Conservation (phyloP, 179 eudicot genomes). For the Drosera spatulata region DNA sequence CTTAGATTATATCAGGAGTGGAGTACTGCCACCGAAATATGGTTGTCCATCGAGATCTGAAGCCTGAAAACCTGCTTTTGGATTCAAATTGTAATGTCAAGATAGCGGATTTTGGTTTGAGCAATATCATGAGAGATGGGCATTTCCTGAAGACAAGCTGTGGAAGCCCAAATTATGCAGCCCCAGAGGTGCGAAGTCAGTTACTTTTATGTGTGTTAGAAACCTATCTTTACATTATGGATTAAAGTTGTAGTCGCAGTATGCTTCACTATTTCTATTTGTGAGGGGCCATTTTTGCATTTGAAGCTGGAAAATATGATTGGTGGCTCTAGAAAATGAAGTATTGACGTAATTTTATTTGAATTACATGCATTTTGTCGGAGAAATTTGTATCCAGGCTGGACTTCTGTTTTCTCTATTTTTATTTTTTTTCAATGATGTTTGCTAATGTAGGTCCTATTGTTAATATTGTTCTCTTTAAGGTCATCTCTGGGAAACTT, state of each 20-base stretch:
- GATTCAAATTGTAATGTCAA: slow-evolving; percentile 86
- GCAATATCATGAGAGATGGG: slow-evolving; percentile 96
- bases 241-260: too few species aligned
- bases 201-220: not conserved
- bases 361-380: too few species aligned
- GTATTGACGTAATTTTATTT: too few species aligned
- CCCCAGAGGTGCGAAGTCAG: slow-evolving; percentile 63
- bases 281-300: too few species aligned
- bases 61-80: slow-evolving; percentile 88
- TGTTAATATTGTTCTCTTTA: not conserved
- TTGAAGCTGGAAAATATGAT: too few species aligned
- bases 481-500: slow-evolving; percentile 92
- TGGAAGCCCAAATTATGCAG: slow-evolving; percentile 98
- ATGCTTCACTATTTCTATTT: too few species aligned
- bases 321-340: not conserved
- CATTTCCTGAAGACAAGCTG: slow-evolving; percentile 96
- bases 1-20: slow-evolving; percentile 92
- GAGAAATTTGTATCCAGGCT: too few species aligned
- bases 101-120: slow-evolving; percentile 96
- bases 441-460: too few species aligned
- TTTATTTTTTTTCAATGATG: too few species aligned
- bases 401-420: too few species aligned
- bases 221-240: too few species aligned
- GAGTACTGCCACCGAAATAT: slow-evolving; percentile 94
- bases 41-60: slow-evolving; percentile 17